These are phyloP conservation scores for Euptelea pleiosperma DNA, from an alignment of 164 flowering plant species.

Conservation along the genomic window DNA sequence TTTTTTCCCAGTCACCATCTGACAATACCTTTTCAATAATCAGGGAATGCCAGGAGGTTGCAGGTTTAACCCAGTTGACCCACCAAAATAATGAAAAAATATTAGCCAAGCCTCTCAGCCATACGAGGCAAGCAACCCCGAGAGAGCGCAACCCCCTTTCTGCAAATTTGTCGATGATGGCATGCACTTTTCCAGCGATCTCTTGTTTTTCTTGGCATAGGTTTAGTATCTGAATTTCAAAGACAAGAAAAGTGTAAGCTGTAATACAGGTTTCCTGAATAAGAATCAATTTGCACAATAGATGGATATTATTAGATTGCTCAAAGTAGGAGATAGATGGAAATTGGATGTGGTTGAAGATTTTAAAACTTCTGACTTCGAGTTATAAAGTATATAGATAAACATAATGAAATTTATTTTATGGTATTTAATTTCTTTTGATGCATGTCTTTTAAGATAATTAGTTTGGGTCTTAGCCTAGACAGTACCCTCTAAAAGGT, in stretches of 20 bases:
- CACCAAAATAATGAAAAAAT: neutral
- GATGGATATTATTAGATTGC: no score
- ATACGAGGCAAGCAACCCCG: conserved; percentile 76
- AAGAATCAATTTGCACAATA: neutral
- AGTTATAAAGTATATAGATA: no score
- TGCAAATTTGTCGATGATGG: conserved; percentile 77
- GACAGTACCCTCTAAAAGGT: no score
- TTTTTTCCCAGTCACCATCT: neutral
- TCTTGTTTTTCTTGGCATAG: conserved; percentile 64
- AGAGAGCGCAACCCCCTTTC: conserved; percentile 83
- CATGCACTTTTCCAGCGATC: conserved; percentile 63
- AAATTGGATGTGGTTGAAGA: no score
- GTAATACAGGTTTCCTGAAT: neutral
- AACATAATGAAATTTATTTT: no score
- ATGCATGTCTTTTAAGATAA: no score
- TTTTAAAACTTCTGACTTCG: no score
- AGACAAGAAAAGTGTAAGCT: neutral
- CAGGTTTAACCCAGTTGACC: neutral
- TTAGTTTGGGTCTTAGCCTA: no score
- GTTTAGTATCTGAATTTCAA: conserved; percentile 50
- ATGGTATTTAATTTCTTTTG: no score
- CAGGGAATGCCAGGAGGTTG: neutral
- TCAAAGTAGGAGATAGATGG: no score
- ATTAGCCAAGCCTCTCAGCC: neutral
- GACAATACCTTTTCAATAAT: neutral